These are phyloP conservation scores for Plasmodium chabaudi DNA, from an alignment of 169 alveolate genomes.

Conservation along the genomic window DNA sequence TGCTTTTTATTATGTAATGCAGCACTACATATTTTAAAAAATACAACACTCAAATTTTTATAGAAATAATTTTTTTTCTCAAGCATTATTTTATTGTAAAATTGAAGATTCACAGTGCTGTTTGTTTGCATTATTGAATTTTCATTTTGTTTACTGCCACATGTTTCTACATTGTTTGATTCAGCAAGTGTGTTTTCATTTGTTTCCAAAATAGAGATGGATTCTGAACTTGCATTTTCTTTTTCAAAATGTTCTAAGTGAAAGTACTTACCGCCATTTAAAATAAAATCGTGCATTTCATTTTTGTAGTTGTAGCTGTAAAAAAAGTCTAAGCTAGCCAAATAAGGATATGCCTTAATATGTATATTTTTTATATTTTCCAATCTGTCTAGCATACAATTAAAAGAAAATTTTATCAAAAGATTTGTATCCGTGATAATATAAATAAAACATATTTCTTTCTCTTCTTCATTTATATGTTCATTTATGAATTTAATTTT, in stretches of 20 bases:
- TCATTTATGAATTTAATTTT: conserved; percentile 29
- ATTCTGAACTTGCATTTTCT: too few species aligned
- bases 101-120: too few species aligned
- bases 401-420: conserved; percentile 17
- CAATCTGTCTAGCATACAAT: conserved; percentile 7
- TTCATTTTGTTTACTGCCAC: too few species aligned
- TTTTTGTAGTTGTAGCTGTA: conserved; percentile 11
- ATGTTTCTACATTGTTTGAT: too few species aligned
- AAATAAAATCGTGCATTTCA: conserved; percentile 14
- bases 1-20: background rate
- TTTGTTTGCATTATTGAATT: too few species aligned
- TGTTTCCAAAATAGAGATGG: too few species aligned
- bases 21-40: conserved; percentile 12
- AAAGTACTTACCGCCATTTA: conserved; percentile 10
- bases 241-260: too few species aligned
- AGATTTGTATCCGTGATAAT: conserved; percentile 20
- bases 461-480: conserved; percentile 1
- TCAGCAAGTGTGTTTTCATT: too few species aligned
- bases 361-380: background rate
- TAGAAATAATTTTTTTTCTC: too few species aligned
- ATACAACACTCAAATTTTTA: conserved; percentile 9
- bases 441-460: conserved; percentile 1
- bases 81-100: too few species aligned
- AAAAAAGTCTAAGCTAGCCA: conserved; percentile 18
- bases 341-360: background rate